Evolutionary conservation across 2,329 filamentous ascomycete genomes (phyloP), one percentile per base, ranked within the genome.

Genomic region (Botrytis aclada): DNA sequence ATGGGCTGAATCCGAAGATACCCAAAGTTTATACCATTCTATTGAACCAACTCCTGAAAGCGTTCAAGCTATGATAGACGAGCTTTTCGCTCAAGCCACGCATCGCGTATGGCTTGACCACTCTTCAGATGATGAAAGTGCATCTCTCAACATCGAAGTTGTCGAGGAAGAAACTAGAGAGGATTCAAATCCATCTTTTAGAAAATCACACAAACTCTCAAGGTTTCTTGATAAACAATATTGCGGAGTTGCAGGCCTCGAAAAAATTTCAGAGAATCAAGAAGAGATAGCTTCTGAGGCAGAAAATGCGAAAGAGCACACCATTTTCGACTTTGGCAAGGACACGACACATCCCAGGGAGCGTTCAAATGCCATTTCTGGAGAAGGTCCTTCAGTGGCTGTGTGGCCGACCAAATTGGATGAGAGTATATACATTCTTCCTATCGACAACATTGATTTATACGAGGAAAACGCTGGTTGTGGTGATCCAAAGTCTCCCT

Each of bases 311-410:
- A 56, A 54, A 41, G 34, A 41, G 14, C 37, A 56, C n/a, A 10
- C 29, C 12, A 41, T 29, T 10, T 56, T 41, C 22, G n/a, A 25
- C 6, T 41, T 43, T n/a, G 37, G 22, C 37, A 29, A 20, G 10
- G 37, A 58, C 29, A 9, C 20, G 25, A 18, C 22, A 14, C 47
- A 56, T 43, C 16, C n/a, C 6, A 69, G 47, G 39, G 65, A 56
- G 37, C 65, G 47, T 56, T 69, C 65, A 18, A 69, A 69, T 69
- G 65, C 47, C 22, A 69, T 56, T 56, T 41, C 47, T 32, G 65
- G 37, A 41, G 37, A 58, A 69, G 47, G 25, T 2, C 25, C 25
- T 56, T 39, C n/a, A 2, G 37, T 32, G 16, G 9, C 8, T 29
- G 10, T 41, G 10, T 18, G 47, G 18, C 43, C 37, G n/a, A 51